Evolutionary conservation across 225 moss, liverwort and hornwort genomes (phyloP).

Genomic region (Marchantia polymorpha): DNA sequence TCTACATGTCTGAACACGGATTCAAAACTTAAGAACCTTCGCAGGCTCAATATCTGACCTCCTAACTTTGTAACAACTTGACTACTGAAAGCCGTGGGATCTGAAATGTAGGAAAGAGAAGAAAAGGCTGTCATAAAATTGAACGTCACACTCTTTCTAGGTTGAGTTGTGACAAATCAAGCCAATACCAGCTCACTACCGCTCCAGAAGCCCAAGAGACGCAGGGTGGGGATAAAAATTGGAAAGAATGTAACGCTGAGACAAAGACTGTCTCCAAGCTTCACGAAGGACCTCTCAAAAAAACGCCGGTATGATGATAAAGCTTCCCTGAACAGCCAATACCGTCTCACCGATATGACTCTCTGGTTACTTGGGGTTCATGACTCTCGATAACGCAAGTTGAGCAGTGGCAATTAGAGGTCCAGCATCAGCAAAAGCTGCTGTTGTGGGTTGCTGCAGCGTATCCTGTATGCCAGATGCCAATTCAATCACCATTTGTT

Average conservation of each 20-base stretch:
- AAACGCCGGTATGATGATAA: background rate
- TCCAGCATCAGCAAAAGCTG: conserved; percentile 60
- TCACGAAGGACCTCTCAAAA: background rate
- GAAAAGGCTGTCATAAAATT: conserved; percentile 14
- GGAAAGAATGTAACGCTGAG: background rate
- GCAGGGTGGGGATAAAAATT: background rate
- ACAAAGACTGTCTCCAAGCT: background rate
- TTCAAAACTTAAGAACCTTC: background rate
- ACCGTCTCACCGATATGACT: background rate
- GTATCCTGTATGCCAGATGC: conserved; percentile 80
- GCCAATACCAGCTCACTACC: background rate
- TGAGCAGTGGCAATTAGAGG: conserved; percentile 64
- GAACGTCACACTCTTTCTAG: background rate
- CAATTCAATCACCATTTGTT: conserved; percentile 74
- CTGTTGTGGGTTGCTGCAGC: conserved; percentile 59
- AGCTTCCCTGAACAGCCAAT: background rate
- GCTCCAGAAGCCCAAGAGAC: background rate
- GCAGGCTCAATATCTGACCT: background rate
- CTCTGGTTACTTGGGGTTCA: conserved; percentile 41
- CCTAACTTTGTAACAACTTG: background rate
- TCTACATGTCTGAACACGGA: background rate
- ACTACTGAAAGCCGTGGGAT: conserved; percentile 5
- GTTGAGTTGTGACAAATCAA: conserved; percentile 6
- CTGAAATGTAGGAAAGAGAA: background rate
- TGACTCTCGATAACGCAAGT: conserved; percentile 64